These are phyloP conservation scores for Diversispora eburnea DNA, from an alignment of 192 early-diverging fungal genomes.

Conservation along the genomic window DNA sequence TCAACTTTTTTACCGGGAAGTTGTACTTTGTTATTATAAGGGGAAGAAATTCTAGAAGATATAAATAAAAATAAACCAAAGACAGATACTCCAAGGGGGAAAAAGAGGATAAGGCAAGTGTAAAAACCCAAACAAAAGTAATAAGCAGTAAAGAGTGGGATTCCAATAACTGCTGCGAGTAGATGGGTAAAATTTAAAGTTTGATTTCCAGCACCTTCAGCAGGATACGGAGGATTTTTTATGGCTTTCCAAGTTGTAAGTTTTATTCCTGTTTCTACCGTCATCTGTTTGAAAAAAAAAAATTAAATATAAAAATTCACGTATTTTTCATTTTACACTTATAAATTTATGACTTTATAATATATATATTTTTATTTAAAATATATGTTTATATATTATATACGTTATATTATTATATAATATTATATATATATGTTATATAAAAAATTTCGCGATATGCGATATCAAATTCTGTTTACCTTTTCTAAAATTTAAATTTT, in stretches of 20 bases:
- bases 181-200: slow-evolving; percentile 75
- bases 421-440: no score
- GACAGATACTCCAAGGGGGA: slow-evolving; percentile 65
- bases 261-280: background rate
- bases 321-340: no score
- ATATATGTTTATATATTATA: no score
- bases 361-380: no score
- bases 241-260: slow-evolving; percentile 48
- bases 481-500: no score
- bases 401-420: no score
- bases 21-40: slow-evolving; percentile 61
- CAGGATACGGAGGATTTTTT: slow-evolving; percentile 58
- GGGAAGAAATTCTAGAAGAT: slow-evolving; percentile 62
- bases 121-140: slow-evolving; percentile 61
- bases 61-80: slow-evolving; percentile 68
- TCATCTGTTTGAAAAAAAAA: background rate
- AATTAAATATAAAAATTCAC: background rate
- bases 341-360: no score
- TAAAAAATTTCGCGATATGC: no score
- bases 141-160: slow-evolving; percentile 65
- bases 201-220: slow-evolving; percentile 83
- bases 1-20: slow-evolving; percentile 80
- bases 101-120: slow-evolving; percentile 56
- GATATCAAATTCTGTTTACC: no score
- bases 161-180: slow-evolving; percentile 52